Conservation (phyloP, 2,329 filamentous ascomycete species). For the Scolecobasidium constrictum region DNA sequence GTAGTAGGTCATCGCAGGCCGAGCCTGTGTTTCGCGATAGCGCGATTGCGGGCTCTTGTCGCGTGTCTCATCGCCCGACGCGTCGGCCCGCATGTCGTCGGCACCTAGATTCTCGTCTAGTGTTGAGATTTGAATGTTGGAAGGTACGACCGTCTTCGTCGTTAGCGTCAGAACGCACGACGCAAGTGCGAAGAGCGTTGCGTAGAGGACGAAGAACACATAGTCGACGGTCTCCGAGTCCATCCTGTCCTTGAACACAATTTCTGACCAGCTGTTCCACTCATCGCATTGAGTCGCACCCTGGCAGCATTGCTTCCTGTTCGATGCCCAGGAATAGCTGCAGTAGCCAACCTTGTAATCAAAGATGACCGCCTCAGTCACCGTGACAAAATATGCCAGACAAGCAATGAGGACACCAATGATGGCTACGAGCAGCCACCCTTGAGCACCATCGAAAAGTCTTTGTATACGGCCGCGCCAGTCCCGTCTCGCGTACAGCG, state of each 20-base stretch:
- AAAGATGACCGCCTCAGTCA: constrained; percentile 75
- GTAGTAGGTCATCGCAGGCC: constrained; percentile 81
- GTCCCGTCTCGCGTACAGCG: constrained; percentile 69
- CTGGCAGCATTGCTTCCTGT: constrained; percentile 56
- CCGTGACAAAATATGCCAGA: constrained; percentile 79
- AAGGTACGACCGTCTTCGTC: constrained; percentile 92
- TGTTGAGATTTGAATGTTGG: constrained; percentile 73
- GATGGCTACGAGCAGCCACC: constrained; percentile 86
- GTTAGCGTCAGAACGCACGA: constrained; percentile 73
- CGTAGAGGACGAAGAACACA: constrained; percentile 60
- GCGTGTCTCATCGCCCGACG: constrained; percentile 33
- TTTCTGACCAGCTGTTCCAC: constrained; percentile 57
- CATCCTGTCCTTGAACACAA: constrained; percentile 37
- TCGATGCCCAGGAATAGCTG: constrained; percentile 55
- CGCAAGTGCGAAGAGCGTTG: constrained; percentile 56
- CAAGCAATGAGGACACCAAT: constrained; percentile 79
- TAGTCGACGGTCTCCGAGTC: constrained; percentile 60
- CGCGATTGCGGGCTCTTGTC: constrained; percentile 28
- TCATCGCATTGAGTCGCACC: constrained; percentile 42
- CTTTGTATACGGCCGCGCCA: constrained; percentile 68
- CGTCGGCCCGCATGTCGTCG: constrained; percentile 33
- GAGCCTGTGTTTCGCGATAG: constrained; percentile 26
- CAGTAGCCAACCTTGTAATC: constrained; percentile 91
- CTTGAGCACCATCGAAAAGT: constrained; percentile 77
- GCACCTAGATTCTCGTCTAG: constrained; percentile 88